A percentile compares a stretch with the other conserved stretches of the same genome.
Conservation (phyloP, 306 rosid genomes). For the Gastrolobium bilobum region DNA sequence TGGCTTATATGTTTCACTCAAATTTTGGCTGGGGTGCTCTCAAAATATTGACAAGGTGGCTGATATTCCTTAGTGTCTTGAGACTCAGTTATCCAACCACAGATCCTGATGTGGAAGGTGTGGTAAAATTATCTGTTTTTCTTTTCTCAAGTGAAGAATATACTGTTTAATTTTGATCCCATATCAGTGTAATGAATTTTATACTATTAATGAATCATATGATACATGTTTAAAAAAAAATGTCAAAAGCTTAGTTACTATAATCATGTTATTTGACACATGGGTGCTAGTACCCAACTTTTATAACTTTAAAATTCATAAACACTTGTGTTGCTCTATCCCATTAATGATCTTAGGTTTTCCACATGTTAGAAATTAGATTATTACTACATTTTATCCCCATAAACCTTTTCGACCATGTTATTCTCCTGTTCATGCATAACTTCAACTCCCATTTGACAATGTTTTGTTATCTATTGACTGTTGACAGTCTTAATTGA, state of each 20-base stretch:
- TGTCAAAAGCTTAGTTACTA: conserved; percentile 1
- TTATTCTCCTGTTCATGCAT: conserved; percentile 2
- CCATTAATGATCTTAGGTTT: background rate
- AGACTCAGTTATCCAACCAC: conserved; percentile 57
- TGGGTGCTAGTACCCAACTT: background rate
- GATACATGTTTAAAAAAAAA: conserved; percentile 8
- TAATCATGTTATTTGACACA: background rate
- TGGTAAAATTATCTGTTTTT: conserved; percentile 20
- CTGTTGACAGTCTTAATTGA: conserved; percentile 1
- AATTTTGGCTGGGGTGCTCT: conserved; percentile 52
- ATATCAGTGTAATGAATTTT: conserved; percentile 12
- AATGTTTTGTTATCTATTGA: background rate
- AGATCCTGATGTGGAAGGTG: conserved; percentile 91
- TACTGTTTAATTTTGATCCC: background rate
- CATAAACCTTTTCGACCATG: background rate
- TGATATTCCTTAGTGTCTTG: conserved; percentile 61
- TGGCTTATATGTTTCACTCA: conserved; percentile 58
- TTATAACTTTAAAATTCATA: background rate
- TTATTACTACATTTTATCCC: background rate
- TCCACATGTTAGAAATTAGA: background rate
- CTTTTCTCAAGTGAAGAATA: background rate
- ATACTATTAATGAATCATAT: conserved; percentile 12
- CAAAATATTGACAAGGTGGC: conserved; percentile 62
- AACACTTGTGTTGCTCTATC: background rate
- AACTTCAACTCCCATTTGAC: conserved; percentile 16